Conservation (phyloP, 2,329 filamentous ascomycete species). For the Dryadomyces quercivorus region DNA sequence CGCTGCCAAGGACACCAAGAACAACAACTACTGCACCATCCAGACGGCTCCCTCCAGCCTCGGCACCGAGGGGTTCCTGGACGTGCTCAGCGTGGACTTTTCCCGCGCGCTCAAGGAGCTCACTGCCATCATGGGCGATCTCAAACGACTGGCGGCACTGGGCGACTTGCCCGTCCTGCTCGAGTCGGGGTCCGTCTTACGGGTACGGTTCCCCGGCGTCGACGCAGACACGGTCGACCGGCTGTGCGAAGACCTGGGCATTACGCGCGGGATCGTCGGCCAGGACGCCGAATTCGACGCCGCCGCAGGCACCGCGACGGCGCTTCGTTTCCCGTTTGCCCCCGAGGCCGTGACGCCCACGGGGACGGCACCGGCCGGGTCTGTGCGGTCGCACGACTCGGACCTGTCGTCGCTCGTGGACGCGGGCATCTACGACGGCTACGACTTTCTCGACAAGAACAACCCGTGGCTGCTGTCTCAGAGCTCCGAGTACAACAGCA, state of each 20-base stretch:
- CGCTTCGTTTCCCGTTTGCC: constrained; percentile 77
- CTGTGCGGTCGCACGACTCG: constrained; percentile 26
- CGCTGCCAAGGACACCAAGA: constrained; percentile 22
- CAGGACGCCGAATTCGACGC: constrained; percentile 66
- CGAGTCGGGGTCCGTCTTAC: constrained; percentile 49
- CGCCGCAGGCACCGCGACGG: constrained; percentile 56
- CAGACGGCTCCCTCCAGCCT: constrained; percentile 44
- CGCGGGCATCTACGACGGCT: constrained; percentile 11
- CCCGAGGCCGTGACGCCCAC: constrained; percentile 30
- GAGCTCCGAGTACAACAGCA: constrained; percentile 30
- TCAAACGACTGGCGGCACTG: constrained; percentile 62
- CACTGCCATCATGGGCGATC: constrained; percentile 64
- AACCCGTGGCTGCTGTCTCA: constrained; percentile 34
- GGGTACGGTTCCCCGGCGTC: constrained; percentile 83
- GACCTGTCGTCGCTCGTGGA: constrained; percentile 23
- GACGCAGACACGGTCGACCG: constrained; percentile 71
- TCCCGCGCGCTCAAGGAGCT: constrained; percentile 76
- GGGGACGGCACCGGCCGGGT: constrained; percentile 34
- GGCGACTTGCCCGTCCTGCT: constrained; percentile 77
- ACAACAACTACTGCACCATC: not conserved
- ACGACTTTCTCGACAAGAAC: constrained; percentile 11
- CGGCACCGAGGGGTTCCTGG: constrained; percentile 72
- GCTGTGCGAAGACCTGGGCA: constrained; percentile 77
- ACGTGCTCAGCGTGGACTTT: constrained; percentile 79
- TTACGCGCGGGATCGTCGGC: constrained; percentile 64